These are phyloP conservation scores for Leccinellum rugosiceps DNA, from an alignment of 768 basidiomycete genomes.

Conservation along the genomic window DNA sequence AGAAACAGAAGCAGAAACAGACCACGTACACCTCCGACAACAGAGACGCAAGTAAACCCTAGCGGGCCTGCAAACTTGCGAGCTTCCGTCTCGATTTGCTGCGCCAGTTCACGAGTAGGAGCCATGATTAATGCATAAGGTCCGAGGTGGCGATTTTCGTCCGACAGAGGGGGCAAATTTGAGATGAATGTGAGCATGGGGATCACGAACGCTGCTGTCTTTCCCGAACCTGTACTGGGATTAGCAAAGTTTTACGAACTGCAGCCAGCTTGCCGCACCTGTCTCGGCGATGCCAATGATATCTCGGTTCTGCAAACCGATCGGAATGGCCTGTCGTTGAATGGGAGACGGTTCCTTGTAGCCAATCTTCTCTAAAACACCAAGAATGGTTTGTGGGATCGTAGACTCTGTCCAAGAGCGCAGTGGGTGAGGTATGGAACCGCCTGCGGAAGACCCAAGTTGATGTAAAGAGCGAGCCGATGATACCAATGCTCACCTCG, in stretches of 20 bases:
- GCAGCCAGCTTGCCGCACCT: slow-evolving; percentile 45
- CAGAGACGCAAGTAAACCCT: slow-evolving; percentile 93
- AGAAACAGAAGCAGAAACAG: background rate
- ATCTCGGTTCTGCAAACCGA: slow-evolving; percentile 93
- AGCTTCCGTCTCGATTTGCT: slow-evolving; percentile 93
- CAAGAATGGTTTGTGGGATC: slow-evolving; percentile 76
- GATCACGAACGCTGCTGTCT: slow-evolving; percentile 97
- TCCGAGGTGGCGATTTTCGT: slow-evolving; percentile 91
- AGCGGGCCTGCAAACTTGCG: slow-evolving; percentile 88
- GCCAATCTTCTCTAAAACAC: slow-evolving; percentile 85
- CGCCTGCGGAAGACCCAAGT: slow-evolving; percentile 49
- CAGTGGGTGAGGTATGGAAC: slow-evolving; percentile 89
- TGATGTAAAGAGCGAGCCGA: background rate
- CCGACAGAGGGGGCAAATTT: slow-evolving; percentile 77
- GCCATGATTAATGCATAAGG: slow-evolving; percentile 92
- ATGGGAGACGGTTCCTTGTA: slow-evolving; percentile 98
- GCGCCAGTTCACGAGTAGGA: slow-evolving; percentile 97
- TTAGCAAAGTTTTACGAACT: background rate
- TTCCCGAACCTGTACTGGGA: slow-evolving; percentile 77
- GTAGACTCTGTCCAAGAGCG: slow-evolving; percentile 88
- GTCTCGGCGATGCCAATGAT: slow-evolving; percentile 99
- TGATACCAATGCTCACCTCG: slow-evolving; percentile 52
- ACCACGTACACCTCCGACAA: slow-evolving; percentile 83
- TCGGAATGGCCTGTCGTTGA: slow-evolving; percentile 98
- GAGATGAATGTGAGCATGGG: slow-evolving; percentile 97